Conservation (phyloP, 2,329 filamentous ascomycete species). For the Lanzia echinophila region DNA sequence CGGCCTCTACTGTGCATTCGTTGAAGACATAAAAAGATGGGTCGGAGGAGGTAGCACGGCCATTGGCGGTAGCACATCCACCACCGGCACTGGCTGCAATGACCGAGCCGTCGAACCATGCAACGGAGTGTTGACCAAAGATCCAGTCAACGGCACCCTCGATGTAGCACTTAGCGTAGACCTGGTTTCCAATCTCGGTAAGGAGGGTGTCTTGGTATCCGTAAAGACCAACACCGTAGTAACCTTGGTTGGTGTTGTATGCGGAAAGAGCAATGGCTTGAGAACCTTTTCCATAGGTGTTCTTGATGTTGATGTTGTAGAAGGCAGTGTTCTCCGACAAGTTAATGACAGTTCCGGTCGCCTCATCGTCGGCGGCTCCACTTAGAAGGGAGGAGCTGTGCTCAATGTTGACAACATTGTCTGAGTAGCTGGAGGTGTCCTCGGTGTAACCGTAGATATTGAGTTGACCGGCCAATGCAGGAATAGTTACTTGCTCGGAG, state of each 20-base stretch:
- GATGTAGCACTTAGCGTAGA: conserved; percentile 51
- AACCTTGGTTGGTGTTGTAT: conserved; percentile 44
- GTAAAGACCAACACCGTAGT: conserved; percentile 49
- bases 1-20: conserved; percentile 37
- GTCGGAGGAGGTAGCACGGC: conserved; percentile 35
- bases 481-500: conserved; percentile 49
- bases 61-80: conserved; percentile 32
- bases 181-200: conserved; percentile 43
- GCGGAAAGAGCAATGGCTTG: conserved; percentile 50
- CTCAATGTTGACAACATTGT: conserved; percentile 43
- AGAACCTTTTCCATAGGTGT: conserved; percentile 42
- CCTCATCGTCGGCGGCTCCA: conserved; percentile 37
- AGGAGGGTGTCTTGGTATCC: conserved; percentile 52
- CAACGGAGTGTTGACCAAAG: conserved; percentile 47
- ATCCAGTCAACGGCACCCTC: conserved; percentile 54
- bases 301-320: conserved; percentile 54
- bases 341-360: conserved; percentile 28
- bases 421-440: conserved; percentile 39
- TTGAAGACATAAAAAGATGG: conserved; percentile 47
- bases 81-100: conserved; percentile 40
- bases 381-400: conserved; percentile 37
- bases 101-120: conserved; percentile 34
- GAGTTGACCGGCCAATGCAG: conserved; percentile 39
- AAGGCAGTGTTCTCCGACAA: conserved; percentile 43
- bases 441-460: conserved; percentile 50